Conservation (phyloP, 345 rosid genomes). For the Citrus sp. region DNA sequence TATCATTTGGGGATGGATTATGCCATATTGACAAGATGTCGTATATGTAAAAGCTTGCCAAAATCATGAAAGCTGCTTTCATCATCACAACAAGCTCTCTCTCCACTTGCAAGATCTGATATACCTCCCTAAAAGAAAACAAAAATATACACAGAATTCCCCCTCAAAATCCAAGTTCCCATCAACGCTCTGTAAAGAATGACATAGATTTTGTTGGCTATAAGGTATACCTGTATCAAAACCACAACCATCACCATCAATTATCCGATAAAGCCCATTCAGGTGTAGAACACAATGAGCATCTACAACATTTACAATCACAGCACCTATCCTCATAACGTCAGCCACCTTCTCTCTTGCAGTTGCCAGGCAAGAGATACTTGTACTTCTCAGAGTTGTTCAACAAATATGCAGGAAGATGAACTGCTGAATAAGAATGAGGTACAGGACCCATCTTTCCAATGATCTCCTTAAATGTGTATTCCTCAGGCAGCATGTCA, state of each 20-base stretch:
- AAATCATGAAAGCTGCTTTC: slow-evolving; percentile 7
- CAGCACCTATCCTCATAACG: not conserved
- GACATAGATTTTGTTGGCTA: slow-evolving; percentile 12
- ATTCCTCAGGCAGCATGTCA: slow-evolving; percentile 94
- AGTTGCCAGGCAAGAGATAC: slow-evolving; percentile 84
- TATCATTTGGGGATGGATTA: slow-evolving; percentile 8
- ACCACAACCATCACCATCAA: slow-evolving; percentile 17
- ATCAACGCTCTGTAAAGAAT: slow-evolving; percentile 6
- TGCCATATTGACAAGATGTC: slow-evolving; percentile 17
- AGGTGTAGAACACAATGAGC: slow-evolving; percentile 17
- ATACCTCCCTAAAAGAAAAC: slow-evolving; percentile 11
- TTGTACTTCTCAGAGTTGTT: slow-evolving; percentile 69
- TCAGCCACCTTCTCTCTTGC: slow-evolving; percentile 77
- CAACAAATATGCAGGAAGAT: slow-evolving; percentile 69
- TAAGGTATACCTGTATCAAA: slow-evolving; percentile 12
- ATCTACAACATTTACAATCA: slow-evolving; percentile 17
- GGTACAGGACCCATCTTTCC: slow-evolving; percentile 90
- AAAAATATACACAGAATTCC: slow-evolving; percentile 15
- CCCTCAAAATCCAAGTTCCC: slow-evolving; percentile 16
- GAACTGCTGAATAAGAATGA: slow-evolving; percentile 67
- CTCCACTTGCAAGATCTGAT: slow-evolving; percentile 16
- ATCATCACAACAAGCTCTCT: slow-evolving; percentile 18
- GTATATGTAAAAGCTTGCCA: not conserved
- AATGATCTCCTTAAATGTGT: slow-evolving; percentile 82
- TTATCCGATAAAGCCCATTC: slow-evolving; percentile 10